These are phyloP conservation scores for Boletus subparvulus DNA, from an alignment of 768 basidiomycete species.

Conservation along the genomic window DNA sequence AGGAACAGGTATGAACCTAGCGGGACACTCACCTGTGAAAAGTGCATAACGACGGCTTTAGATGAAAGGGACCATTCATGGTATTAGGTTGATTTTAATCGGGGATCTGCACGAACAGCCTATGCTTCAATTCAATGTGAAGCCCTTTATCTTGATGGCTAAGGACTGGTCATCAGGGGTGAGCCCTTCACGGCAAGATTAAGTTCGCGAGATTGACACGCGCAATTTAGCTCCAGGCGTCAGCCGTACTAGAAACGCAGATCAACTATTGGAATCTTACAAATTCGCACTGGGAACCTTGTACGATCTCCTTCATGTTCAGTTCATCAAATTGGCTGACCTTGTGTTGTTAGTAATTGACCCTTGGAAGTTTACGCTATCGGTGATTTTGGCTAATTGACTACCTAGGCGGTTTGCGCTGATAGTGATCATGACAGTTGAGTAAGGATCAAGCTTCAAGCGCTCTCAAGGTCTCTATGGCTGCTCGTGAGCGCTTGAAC, in stretches of 20 bases:
- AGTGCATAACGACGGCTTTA: constrained; percentile 30
- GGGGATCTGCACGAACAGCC: constrained; percentile 96
- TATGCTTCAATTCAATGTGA: constrained; percentile 83
- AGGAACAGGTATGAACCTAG: constrained; percentile 65
- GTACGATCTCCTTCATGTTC: constrained; percentile 41
- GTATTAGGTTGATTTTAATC: constrained; percentile 90
- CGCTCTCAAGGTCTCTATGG: constrained; percentile 58
- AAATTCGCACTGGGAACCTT: constrained; percentile 98
- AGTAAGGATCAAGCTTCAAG: constrained; percentile 49
- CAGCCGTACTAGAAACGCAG: constrained; percentile 74
- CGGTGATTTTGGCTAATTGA: constrained; percentile 40
- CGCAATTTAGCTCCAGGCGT: constrained; percentile 68
- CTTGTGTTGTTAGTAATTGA: constrained; percentile 67
- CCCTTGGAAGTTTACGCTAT: constrained; percentile 86
- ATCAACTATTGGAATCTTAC: constrained; percentile 96
- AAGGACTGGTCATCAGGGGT: constrained; percentile 97
- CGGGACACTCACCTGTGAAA: neutral
- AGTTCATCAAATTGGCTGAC: constrained; percentile 10
- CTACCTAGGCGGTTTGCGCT: constrained; percentile 7
- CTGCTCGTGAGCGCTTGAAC: constrained; percentile 82
- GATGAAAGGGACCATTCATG: constrained; percentile 86
- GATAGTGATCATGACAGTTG: constrained; percentile 41
- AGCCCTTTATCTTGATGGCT: constrained; percentile 76
- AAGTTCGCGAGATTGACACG: neutral
- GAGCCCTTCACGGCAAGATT: constrained; percentile 14